Percentiles rank a stretch among this genome's conserved stretches.
Conservation (phyloP, 768 basidiomycete genomes). For the Mycena epipterygia region DNA sequence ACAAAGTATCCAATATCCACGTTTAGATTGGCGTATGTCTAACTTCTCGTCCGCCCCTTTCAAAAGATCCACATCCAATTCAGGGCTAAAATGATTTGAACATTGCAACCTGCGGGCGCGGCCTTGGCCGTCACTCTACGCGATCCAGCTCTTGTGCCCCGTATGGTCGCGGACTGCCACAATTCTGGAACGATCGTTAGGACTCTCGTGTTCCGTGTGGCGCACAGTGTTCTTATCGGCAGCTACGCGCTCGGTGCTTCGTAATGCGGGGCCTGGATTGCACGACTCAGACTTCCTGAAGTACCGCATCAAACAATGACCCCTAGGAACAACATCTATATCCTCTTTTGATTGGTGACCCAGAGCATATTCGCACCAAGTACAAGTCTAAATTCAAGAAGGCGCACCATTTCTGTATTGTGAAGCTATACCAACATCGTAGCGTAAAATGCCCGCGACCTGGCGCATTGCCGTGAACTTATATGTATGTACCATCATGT, state of each 20-base stretch:
- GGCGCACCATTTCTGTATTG: background rate
- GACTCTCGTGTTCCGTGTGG: conserved; percentile 8
- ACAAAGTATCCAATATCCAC: background rate
- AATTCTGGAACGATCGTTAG: conserved; percentile 17
- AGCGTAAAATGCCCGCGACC: background rate
- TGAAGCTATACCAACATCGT: too few relatives aligned
- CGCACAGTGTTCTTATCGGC: conserved; percentile 22
- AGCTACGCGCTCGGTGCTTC: conserved; percentile 3
- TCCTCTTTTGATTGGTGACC: background rate
- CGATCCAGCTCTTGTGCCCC: background rate
- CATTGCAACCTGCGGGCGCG: too few relatives aligned
- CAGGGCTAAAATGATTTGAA: background rate
- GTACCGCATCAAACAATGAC: background rate
- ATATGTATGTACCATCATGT: too few relatives aligned
- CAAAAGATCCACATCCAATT: background rate
- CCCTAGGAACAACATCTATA: background rate
- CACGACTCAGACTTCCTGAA: background rate
- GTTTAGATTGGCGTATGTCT: background rate
- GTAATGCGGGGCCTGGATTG: background rate
- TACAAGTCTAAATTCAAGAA: background rate
- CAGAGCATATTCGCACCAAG: too few relatives aligned
- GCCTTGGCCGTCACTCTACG: background rate
- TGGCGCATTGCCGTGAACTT: conserved; percentile 11
- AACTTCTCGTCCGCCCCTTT: too few relatives aligned
- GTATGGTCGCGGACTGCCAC: background rate